A percentile compares a stretch with the other conserved stretches of the same genome.
phyloP scores from a whole-genome alignment of 2,329 filamentous ascomycete genomes.

The Byssochlamys sp. region DNA sequence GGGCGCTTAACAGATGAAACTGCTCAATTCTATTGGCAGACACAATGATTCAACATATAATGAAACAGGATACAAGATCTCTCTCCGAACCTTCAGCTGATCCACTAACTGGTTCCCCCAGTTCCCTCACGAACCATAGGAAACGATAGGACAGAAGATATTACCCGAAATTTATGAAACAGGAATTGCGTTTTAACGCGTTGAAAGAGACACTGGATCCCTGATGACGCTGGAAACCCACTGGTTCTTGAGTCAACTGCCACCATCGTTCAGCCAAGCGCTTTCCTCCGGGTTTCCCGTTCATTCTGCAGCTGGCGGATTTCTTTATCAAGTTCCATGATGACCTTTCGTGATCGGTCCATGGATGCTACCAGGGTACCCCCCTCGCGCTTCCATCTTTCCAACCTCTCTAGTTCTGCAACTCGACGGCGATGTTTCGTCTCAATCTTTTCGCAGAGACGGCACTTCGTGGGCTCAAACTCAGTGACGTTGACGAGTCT shows the following conservation, averaged over 20 bases:
- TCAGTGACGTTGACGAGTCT: slow-evolving; percentile 74
- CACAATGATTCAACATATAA: slow-evolving; percentile 12
- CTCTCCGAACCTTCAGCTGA: not conserved
- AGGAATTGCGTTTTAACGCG: not conserved
- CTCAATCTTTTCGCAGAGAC: slow-evolving; percentile 78
- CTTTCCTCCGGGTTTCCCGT: slow-evolving; percentile 31
- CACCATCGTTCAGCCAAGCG: slow-evolving; percentile 16
- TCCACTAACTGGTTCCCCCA: slow-evolving; percentile 13
- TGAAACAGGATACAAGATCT: not conserved
- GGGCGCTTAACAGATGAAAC: slow-evolving; percentile 27
- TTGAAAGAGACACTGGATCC: slow-evolving; percentile 2
- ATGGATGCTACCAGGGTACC: slow-evolving; percentile 49
- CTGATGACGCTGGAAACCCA: not conserved
- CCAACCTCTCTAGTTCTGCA: slow-evolving; percentile 65
- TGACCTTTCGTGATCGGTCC: slow-evolving; percentile 60
- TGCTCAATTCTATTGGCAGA: slow-evolving; percentile 18
- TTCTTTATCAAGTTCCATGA: slow-evolving; percentile 61
- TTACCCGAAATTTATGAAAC: slow-evolving; percentile 3
- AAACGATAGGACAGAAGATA: slow-evolving; percentile 12
- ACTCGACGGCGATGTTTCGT: slow-evolving; percentile 67
- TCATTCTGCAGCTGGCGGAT: slow-evolving; percentile 58
- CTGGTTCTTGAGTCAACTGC: not conserved
- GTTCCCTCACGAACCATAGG: slow-evolving; percentile 9
- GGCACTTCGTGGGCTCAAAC: slow-evolving; percentile 58
- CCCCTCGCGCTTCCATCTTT: slow-evolving; percentile 67